Conservation (phyloP, 352 stramenopile genomes). For the Aphanomyces invadans region DNA sequence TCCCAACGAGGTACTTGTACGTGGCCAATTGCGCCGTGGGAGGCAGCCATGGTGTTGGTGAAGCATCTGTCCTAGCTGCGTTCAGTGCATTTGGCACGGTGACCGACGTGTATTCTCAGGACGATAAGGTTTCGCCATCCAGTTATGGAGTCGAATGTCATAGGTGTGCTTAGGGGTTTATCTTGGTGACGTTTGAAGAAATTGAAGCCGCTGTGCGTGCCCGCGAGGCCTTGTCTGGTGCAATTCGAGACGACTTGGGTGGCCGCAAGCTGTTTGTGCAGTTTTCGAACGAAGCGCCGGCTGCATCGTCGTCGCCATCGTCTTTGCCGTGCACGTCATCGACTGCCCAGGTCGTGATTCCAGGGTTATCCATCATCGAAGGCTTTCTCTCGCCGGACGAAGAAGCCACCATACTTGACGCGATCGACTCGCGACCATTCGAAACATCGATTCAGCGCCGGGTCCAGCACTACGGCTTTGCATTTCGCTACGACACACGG, state of each 20-base stretch:
- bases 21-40: constrained; percentile 23
- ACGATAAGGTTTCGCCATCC: not conserved
- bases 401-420: constrained; percentile 16
- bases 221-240: constrained; percentile 8
- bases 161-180: constrained; percentile 1
- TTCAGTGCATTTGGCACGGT: constrained; percentile 13
- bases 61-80: constrained; percentile 1
- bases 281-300: constrained; percentile 19
- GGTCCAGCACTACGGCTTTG: constrained; percentile 28
- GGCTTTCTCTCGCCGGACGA: constrained; percentile 25
- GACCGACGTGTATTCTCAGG: constrained; percentile 13
- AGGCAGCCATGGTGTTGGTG: constrained; percentile 15
- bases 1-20: constrained; percentile 15
- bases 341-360: constrained; percentile 26
- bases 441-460: constrained; percentile 24
- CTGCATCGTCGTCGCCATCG: not conserved
- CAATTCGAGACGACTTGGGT: not conserved
- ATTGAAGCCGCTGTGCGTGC: not conserved
- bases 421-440: constrained; percentile 23
- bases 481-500: constrained; percentile 28
- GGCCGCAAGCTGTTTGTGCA: constrained; percentile 24
- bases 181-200: constrained; percentile 14
- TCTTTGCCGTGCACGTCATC: constrained; percentile 11
- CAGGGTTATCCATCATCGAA: constrained; percentile 25
- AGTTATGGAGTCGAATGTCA: not conserved